These are phyloP conservation scores for Candida pseudocylindracea DNA, from an alignment of 1,139 yeast genomes.

Conservation along the genomic window DNA sequence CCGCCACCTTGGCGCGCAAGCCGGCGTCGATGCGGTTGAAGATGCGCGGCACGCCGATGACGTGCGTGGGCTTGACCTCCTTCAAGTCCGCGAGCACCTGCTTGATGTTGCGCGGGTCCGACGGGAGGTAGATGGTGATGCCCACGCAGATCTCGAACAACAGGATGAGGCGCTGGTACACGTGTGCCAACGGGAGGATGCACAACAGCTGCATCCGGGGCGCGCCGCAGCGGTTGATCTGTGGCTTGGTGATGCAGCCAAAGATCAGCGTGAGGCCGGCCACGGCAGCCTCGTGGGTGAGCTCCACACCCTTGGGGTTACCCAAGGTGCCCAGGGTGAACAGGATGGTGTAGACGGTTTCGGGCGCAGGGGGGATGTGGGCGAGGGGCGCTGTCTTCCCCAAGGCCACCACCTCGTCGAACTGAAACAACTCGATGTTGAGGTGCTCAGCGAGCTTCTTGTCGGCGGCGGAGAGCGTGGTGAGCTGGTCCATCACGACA, in stretches of 20 bases:
- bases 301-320: conserved; percentile 49
- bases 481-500: conserved; percentile 27
- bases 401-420: not conserved
- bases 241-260: conserved; percentile 3
- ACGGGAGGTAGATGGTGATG: conserved; percentile 20
- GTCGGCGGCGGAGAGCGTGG: conserved; percentile 1
- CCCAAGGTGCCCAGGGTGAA: conserved; percentile 73
- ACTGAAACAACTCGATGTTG: not conserved
- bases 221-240: conserved; percentile 3
- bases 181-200: conserved; percentile 4
- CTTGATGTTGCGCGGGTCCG: conserved; percentile 15
- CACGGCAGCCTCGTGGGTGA: conserved; percentile 29
- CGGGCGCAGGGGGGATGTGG: not conserved
- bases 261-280: conserved; percentile 19
- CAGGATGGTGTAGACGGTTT: conserved; percentile 27
- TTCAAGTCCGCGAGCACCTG: conserved; percentile 36
- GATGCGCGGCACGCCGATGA: conserved; percentile 57
- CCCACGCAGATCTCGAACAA: conserved; percentile 11
- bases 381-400: not conserved
- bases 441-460: conserved; percentile 1
- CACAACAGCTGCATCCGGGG: conserved; percentile 2
- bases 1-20: not conserved
- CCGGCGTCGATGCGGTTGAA: too few species aligned
- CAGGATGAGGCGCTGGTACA: conserved; percentile 12
- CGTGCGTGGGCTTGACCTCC: conserved; percentile 74